These are phyloP conservation scores for Hirschioporus abietinus DNA, from an alignment of 768 basidiomycete species.

Conservation along the genomic window DNA sequence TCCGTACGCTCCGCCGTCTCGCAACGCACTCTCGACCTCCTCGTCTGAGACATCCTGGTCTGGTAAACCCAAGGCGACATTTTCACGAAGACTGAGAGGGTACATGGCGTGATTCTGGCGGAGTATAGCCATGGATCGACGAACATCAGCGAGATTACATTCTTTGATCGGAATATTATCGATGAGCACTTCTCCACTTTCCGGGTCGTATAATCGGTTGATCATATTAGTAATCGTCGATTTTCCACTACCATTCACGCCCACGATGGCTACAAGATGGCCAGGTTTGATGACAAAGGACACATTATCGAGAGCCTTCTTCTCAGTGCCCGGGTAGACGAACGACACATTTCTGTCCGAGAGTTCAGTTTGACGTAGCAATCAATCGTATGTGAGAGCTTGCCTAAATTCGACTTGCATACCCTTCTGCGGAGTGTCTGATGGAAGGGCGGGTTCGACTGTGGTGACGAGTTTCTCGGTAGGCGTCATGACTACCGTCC, in stretches of 20 bases:
- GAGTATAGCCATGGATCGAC: conserved; percentile 35
- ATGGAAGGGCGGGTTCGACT: neutral
- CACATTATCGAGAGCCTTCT: conserved; percentile 20
- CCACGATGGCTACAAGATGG: conserved; percentile 30
- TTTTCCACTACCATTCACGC: conserved; percentile 29
- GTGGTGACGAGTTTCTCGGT: neutral
- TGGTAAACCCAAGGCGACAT: conserved; percentile 29
- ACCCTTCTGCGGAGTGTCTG: neutral
- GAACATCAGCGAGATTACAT: conserved; percentile 29
- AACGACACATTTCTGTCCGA: neutral
- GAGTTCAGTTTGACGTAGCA: neutral
- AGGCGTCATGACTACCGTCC: neutral
- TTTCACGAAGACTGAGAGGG: conserved; percentile 35
- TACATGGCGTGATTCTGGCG: conserved; percentile 35
- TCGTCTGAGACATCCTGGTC: conserved; percentile 17
- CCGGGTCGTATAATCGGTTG: conserved; percentile 27
- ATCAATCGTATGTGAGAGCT: neutral
- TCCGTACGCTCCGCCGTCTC: conserved; percentile 15
- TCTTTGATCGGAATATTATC: conserved; percentile 30
- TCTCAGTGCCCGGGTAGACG: conserved; percentile 12
- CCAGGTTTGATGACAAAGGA: conserved; percentile 27
- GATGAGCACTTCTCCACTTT: conserved; percentile 32
- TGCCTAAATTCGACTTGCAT: conserved; percentile 4
- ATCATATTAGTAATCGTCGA: conserved; percentile 37
- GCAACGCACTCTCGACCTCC: conserved; percentile 10